Conservation (phyloP, 129 eudicot genomes). For the Flaveria robusta region DNA sequence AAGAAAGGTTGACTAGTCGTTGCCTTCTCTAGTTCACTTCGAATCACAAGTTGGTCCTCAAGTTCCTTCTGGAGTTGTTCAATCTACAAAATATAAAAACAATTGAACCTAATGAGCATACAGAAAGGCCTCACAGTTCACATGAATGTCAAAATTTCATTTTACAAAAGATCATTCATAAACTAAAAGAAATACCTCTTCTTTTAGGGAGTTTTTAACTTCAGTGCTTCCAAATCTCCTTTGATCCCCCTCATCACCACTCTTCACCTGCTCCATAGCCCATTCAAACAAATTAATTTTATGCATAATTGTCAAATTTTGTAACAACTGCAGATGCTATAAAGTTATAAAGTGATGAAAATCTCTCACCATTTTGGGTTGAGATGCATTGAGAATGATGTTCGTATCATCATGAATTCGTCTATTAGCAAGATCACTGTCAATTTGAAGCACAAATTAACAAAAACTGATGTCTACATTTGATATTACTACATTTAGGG, state of each 20-base stretch:
- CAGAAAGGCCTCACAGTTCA: background rate
- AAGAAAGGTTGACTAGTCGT: conserved; percentile 38
- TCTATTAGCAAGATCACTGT: conserved; percentile 45
- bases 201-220: conserved; percentile 46
- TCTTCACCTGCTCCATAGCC: conserved; percentile 46
- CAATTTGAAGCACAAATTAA: conserved; percentile 18
- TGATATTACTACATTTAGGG: conserved; percentile 12
- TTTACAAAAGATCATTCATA: background rate
- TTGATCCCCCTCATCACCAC: conserved; percentile 33
- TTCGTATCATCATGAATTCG: conserved; percentile 41
- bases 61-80: conserved; percentile 61
- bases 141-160: background rate
- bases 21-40: conserved; percentile 58
- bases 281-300: conserved; percentile 20
- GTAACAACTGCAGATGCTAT: background rate
- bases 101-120: conserved; percentile 1
- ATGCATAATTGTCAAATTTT: background rate
- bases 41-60: conserved; percentile 49
- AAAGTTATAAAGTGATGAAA: background rate
- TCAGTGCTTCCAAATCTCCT: conserved; percentile 38
- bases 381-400: conserved; percentile 35
- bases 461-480: conserved; percentile 19
- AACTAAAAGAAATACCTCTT: conserved; percentile 45
- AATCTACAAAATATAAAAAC: conserved; percentile 38
- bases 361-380: conserved; percentile 36